Evolutionary conservation across 768 basidiomycete genomes (phyloP), one percentile per base, ranked within the genome.

Genomic region (Chalciporus piperatus): DNA sequence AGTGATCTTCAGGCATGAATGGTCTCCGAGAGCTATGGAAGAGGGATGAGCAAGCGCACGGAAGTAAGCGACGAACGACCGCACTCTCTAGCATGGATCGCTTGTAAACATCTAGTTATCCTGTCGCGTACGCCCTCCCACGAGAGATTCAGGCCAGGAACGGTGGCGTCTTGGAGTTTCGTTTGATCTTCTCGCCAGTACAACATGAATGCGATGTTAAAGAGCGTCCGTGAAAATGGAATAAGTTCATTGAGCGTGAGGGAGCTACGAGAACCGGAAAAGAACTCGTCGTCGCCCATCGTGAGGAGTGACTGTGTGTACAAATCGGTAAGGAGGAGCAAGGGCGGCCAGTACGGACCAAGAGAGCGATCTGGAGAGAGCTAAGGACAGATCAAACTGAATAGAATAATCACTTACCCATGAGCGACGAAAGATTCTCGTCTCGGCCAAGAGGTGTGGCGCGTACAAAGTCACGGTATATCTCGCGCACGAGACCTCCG

Each of bases 241-340:
- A 76, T 71, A 19, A 98, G 76, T 57, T 98, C 97, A 59, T 96
- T 92, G 8, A 95, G 66, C 0, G 77, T 75, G 2, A 98, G 77
- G 0, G 94, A 89, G 55, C 94, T 96, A 17, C 84, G 73, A n/a
- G 69, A 63, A 45, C 51, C 54, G 2, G 83, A 81, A 65, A 97
- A 97, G 73, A 98, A 98, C 66, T 98, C 97, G 69, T 98, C 96
- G 60, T 99, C 97, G 1, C 91, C 91, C 79, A 98, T 90, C 0
- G 93, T 93, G 28, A 92, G 75, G 28, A 98, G 78, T 1, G 85
- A 81, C 52, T 95, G 89, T 2, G 83, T 78, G 68, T 97, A 96
- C 11, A 97, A 67, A 45, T 95, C 87, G 1, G 82, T 77, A 8
- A 95, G 79, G 49, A 97, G 78, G 8, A 98, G 72, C 1, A 98